phyloP scores from a whole-genome alignment of 2,329 filamentous ascomycete species.

The Hymenoscyphus salicellus region DNA sequence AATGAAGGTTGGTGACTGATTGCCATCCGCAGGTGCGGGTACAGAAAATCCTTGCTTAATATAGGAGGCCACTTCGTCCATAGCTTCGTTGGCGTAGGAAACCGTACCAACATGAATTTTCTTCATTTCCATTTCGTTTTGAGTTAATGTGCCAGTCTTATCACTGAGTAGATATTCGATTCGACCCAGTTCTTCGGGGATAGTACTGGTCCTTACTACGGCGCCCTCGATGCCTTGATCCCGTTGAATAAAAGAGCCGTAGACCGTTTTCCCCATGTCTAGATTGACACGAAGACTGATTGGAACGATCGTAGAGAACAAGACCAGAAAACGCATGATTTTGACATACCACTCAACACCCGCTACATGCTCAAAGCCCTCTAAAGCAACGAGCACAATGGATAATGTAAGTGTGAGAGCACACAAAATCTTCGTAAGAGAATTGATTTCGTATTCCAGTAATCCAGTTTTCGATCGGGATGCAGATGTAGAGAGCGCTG shows the following conservation, averaged over 20 bases:
- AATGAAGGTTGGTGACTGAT: slow-evolving; percentile 54
- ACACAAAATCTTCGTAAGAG: slow-evolving; percentile 92
- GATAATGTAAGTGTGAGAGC: slow-evolving; percentile 82
- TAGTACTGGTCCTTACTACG: slow-evolving; percentile 93
- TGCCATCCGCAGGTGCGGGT: slow-evolving; percentile 45
- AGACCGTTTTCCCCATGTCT: slow-evolving; percentile 94
- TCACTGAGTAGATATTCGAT: slow-evolving; percentile 96
- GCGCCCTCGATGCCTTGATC: slow-evolving; percentile 88
- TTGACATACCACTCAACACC: slow-evolving; percentile 85
- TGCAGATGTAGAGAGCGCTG: slow-evolving; percentile 85
- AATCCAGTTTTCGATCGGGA: slow-evolving; percentile 93
- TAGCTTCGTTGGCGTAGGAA: slow-evolving; percentile 96
- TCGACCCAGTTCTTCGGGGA: slow-evolving; percentile 90
- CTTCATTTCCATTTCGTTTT: slow-evolving; percentile 98
- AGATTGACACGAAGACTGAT: slow-evolving; percentile 95
- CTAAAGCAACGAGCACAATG: slow-evolving; percentile 79
- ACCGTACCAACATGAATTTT: slow-evolving; percentile 98
- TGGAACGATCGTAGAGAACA: slow-evolving; percentile 98
- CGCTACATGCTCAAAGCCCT: slow-evolving; percentile 70
- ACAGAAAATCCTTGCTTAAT: slow-evolving; percentile 77
- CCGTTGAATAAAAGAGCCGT: slow-evolving; percentile 90
- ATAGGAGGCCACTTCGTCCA: slow-evolving; percentile 92
- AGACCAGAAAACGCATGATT: slow-evolving; percentile 94
- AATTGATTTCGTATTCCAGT: slow-evolving; percentile 95
- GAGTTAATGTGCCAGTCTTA: slow-evolving; percentile 96